phyloP scores from a whole-genome alignment of 2,329 filamentous ascomycete species.

The Diaporthe batatas region DNA sequence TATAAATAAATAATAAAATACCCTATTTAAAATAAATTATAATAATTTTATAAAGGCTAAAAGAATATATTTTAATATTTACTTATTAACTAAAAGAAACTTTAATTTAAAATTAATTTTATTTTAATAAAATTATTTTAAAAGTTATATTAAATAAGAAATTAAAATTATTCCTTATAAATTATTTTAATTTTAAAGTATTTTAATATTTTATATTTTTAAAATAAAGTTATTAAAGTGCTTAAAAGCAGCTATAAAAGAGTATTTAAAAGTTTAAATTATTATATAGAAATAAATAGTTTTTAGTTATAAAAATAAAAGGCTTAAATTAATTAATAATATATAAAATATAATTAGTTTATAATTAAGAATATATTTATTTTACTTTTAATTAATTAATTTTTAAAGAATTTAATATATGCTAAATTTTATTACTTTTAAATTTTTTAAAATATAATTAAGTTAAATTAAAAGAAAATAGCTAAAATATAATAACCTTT shows the following conservation, averaged over 20 bases:
- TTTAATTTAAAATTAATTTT: not conserved
- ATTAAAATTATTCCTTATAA: not conserved
- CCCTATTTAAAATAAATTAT: not conserved
- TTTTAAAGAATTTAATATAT: not conserved
- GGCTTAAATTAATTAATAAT: not conserved
- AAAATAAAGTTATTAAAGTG: not conserved
- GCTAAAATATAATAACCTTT: not conserved
- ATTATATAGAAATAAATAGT: not conserved
- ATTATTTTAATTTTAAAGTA: not conserved
- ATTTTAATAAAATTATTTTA: not conserved
- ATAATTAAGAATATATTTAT: not conserved
- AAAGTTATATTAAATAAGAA: not conserved
- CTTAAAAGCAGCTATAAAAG: not conserved
- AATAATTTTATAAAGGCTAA: too few relatives aligned
- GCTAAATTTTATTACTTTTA: not conserved
- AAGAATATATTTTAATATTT: not conserved
- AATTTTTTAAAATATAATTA: not conserved
- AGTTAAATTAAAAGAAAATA: not conserved
- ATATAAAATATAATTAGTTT: not conserved
- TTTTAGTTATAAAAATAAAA: not conserved
- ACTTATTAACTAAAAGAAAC: not conserved
- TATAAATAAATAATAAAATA: too few relatives aligned
- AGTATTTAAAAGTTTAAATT: not conserved
- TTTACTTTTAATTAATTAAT: not conserved
- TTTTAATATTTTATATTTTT: not conserved